Evolutionary conservation across 768 basidiomycete species (phyloP).

Genomic region (Boletus pseudopeckii): DNA sequence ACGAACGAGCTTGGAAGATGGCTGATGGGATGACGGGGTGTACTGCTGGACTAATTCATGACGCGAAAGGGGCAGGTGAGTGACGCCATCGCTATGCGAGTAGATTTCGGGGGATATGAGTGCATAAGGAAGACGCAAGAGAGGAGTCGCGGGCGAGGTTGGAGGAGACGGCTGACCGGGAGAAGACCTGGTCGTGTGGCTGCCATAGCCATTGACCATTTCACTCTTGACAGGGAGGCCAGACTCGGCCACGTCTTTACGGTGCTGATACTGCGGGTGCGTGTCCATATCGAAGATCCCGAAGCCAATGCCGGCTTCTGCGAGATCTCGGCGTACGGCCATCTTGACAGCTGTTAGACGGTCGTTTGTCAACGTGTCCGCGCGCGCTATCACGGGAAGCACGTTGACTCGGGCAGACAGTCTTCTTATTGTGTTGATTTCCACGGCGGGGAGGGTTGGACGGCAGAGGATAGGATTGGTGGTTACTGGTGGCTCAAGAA

Average conservation of each 20-base stretch:
- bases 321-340: constrained; percentile 77
- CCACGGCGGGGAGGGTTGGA: constrained; percentile 62
- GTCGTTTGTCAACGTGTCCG: constrained; percentile 79
- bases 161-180: constrained; percentile 59
- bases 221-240: constrained; percentile 46
- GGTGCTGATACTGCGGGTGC: constrained; percentile 45
- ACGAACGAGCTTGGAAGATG: constrained; percentile 45
- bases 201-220: constrained; percentile 49
- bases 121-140: constrained; percentile 75
- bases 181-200: constrained; percentile 49
- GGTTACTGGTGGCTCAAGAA: constrained; percentile 75
- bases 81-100: constrained; percentile 79
- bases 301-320: constrained; percentile 83
- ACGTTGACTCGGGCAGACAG: constrained; percentile 83
- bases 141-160: constrained; percentile 58
- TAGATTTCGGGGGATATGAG: constrained; percentile 81
- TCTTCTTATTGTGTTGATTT: constrained; percentile 76
- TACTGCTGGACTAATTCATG: constrained; percentile 75
- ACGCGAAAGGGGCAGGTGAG: constrained; percentile 53
- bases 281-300: constrained; percentile 82
- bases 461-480: constrained; percentile 67
- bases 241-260: constrained; percentile 42
- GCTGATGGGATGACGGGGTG: constrained; percentile 51
- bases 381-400: constrained; percentile 79
- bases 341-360: constrained; percentile 75